Conservation (phyloP, 2,329 filamentous ascomycete genomes). For the Cercospora janseana region DNA sequence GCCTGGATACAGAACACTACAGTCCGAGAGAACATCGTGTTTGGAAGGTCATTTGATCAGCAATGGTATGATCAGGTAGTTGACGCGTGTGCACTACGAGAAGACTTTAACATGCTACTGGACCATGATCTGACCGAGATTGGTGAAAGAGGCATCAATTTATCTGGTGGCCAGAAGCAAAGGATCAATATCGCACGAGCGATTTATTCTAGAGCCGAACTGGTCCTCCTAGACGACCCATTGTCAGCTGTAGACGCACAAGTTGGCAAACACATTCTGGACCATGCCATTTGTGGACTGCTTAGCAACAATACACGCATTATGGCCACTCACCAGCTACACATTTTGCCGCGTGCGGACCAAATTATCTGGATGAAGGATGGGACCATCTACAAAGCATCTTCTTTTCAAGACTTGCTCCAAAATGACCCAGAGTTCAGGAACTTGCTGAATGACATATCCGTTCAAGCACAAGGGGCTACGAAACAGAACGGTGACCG, state of each 20-base stretch:
- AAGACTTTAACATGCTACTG: neutral
- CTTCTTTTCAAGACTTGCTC: no score
- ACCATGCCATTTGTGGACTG: conserved; percentile 28
- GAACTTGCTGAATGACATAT: no score
- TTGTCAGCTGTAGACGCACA: conserved; percentile 39
- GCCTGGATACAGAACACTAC: conserved; percentile 91
- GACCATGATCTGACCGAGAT: neutral
- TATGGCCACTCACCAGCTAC: conserved; percentile 13
- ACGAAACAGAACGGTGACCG: no score
- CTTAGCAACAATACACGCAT: conserved; percentile 1
- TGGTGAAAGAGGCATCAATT: neutral
- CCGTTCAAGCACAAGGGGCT: no score
- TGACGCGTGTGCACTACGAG: neutral
- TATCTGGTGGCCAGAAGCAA: conserved; percentile 45
- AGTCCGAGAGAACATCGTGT: conserved; percentile 79
- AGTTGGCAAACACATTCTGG: conserved; percentile 46
- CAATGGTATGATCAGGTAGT: neutral
- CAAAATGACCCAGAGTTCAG: no score
- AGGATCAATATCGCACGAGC: conserved; percentile 45
- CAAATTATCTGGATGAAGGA: no score
- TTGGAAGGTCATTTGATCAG: conserved; percentile 39
- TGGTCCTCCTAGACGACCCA: conserved; percentile 39
- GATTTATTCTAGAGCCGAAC: conserved; percentile 59
- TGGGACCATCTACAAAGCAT: no score
- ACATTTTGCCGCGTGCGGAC: conserved; percentile 6